Percentiles rank a stretch among this genome's conserved stretches.
Evolutionary conservation across 257 asterid genomes (phyloP).

Genomic region (Solanum megistacrolobum): DNA sequence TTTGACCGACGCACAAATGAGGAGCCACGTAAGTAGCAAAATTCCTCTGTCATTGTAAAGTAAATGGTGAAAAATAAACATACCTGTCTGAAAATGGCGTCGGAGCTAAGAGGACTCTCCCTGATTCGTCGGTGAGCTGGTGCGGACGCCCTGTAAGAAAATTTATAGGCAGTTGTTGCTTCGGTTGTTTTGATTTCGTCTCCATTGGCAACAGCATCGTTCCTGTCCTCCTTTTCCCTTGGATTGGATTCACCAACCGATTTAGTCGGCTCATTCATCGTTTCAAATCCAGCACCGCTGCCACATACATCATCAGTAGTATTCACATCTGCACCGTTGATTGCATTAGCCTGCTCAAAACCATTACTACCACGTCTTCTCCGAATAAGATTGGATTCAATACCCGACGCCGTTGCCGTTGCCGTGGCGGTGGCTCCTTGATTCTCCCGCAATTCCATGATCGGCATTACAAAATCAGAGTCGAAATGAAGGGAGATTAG

Average conservation of each 20-base stretch:
- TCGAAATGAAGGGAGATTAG: not conserved
- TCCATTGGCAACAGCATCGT: conserved; percentile 9
- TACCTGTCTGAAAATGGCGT: conserved; percentile 91
- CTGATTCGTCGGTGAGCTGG: conserved; percentile 77
- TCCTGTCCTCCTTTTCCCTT: conserved; percentile 10
- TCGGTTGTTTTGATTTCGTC: conserved; percentile 25
- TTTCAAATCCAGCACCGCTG: conserved; percentile 12
- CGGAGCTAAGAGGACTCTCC: conserved; percentile 97
- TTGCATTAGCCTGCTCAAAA: not conserved
- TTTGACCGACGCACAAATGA: not conserved
- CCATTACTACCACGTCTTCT: not conserved
- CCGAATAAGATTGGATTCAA: not conserved
- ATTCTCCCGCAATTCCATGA: conserved; percentile 48
- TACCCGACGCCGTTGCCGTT: not conserved
- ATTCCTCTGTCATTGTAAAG: not conserved
- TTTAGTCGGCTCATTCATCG: not conserved
- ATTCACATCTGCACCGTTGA: too few species aligned
- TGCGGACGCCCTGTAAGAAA: conserved; percentile 57
- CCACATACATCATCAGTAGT: not conserved
- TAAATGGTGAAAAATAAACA: not conserved
- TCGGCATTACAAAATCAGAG: not conserved
- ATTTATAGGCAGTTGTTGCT: conserved; percentile 26
- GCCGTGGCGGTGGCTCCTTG: conserved; percentile 8
- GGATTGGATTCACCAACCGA: not conserved
- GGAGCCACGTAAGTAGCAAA: not conserved